phyloP scores from a whole-genome alignment of 768 basidiomycete species.

The Leucosporidium scottii region DNA sequence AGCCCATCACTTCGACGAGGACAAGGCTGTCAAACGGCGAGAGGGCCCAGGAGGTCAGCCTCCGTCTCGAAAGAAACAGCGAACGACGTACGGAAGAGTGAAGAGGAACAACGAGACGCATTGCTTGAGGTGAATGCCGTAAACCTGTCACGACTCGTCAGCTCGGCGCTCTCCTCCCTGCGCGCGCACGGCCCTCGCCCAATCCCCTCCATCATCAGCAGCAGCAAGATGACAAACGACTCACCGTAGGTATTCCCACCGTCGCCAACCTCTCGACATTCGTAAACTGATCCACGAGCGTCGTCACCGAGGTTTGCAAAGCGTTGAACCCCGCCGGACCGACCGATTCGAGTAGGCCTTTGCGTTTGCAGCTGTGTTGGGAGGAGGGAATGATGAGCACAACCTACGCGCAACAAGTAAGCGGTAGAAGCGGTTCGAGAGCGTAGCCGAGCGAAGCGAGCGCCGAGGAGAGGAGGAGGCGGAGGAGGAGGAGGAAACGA shows the following conservation, averaged over 20 bases:
- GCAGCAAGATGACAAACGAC: background rate
- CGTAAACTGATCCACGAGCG: conserved; percentile 21
- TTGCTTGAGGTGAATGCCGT: conserved; percentile 55
- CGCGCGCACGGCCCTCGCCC: background rate
- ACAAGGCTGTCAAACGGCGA: conserved; percentile 51
- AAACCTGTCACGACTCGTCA: too few species aligned
- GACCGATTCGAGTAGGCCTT: conserved; percentile 77
- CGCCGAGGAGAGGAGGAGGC: too few species aligned
- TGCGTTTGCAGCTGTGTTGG: conserved; percentile 47
- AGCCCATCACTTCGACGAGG: conserved; percentile 52
- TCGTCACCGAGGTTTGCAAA: background rate
- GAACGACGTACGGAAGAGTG: conserved; percentile 56
- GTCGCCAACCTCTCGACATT: conserved; percentile 7
- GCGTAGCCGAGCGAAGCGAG: too few species aligned
- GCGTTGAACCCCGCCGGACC: conserved; percentile 64
- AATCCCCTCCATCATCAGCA: too few species aligned
- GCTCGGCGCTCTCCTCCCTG: background rate
- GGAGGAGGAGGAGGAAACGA: too few species aligned
- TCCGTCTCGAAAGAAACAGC: too few species aligned
- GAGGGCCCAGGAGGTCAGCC: too few species aligned
- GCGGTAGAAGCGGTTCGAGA: too few species aligned
- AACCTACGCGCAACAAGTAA: too few species aligned
- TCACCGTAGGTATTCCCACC: conserved; percentile 12
- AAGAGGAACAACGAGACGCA: conserved; percentile 89
- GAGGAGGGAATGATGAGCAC: background rate